phyloP scores from a whole-genome alignment of 228 moss, liverwort and hornwort genomes.

The Sphagnum magellanicum region DNA sequence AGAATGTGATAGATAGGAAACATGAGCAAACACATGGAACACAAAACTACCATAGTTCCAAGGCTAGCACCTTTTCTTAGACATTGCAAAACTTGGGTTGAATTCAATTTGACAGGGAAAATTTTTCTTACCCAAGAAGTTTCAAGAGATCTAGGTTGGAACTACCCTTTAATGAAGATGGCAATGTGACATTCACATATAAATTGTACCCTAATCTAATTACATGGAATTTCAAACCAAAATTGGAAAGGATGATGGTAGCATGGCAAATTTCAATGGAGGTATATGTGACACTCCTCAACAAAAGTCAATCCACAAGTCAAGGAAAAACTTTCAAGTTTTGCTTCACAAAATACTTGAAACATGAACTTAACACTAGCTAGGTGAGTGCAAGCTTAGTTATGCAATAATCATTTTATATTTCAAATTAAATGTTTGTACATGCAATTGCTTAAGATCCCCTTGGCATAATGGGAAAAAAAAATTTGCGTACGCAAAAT shows the following conservation, averaged over 20 bases:
- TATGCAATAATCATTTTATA: too few species aligned
- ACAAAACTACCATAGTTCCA: not conserved
- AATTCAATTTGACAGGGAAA: not conserved
- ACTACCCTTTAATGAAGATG: slow-evolving; percentile 3
- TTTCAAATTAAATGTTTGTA: too few species aligned
- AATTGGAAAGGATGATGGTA: not conserved
- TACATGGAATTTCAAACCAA: not conserved
- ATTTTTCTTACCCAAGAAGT: not conserved
- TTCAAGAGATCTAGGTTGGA: not conserved
- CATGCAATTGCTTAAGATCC: too few species aligned
- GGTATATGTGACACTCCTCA: not conserved
- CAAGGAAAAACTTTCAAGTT: slow-evolving; percentile 2
- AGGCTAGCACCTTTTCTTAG: not conserved
- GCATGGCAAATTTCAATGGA: not conserved
- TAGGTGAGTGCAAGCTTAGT: too few species aligned
- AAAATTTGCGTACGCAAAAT: too few species aligned
- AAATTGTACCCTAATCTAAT: slow-evolving; percentile 1
- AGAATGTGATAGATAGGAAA: slow-evolving; percentile 1
- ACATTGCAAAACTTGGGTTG: not conserved
- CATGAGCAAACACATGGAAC: slow-evolving; percentile 1
- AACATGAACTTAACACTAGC: not conserved
- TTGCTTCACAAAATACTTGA: not conserved
- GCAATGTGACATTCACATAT: slow-evolving; percentile 4
- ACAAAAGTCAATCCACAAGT: not conserved
- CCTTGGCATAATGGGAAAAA: too few species aligned